Conservation (phyloP, 805 yeast species). For the Torulaspora delbrueckii region DNA sequence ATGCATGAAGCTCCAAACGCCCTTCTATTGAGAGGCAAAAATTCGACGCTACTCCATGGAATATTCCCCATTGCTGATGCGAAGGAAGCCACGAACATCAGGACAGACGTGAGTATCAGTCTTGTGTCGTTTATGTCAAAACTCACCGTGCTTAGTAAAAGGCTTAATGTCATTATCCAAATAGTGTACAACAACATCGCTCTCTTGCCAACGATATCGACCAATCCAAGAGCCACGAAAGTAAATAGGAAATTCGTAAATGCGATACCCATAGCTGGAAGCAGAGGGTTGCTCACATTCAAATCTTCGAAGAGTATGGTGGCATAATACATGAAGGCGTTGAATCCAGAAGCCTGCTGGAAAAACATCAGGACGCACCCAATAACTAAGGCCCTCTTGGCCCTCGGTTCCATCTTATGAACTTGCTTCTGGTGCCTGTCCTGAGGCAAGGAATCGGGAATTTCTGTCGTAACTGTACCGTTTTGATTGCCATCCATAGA, state of each 20-base stretch:
- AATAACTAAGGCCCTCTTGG: constrained; percentile 41
- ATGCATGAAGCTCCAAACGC: constrained; percentile 42
- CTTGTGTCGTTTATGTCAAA: constrained; percentile 20
- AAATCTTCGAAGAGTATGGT: constrained; percentile 51
- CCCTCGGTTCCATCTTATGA: constrained; percentile 32
- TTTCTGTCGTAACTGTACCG: not conserved
- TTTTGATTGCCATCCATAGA: not conserved
- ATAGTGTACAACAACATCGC: constrained; percentile 41
- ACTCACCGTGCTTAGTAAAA: constrained; percentile 33
- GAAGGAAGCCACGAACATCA: constrained; percentile 39
- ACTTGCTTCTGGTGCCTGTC: not conserved
- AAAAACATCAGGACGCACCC: constrained; percentile 50
- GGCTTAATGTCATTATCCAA: constrained; percentile 38
- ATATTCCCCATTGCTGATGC: constrained; percentile 43
- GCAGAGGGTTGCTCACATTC: constrained; percentile 49
- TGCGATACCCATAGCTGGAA: constrained; percentile 52
- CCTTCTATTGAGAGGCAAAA: constrained; percentile 40
- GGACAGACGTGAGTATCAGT: constrained; percentile 32
- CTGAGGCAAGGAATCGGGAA: not conserved
- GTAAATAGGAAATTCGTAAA: constrained; percentile 53
- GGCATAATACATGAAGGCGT: constrained; percentile 59
- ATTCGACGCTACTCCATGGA: constrained; percentile 45
- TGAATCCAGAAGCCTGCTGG: constrained; percentile 59
- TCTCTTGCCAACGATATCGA: constrained; percentile 49
- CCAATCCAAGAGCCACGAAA: constrained; percentile 45